Base-by-base conservation (phyloP, 495 filamentous ascomycete species). In the Penicillium herquei region DNA sequence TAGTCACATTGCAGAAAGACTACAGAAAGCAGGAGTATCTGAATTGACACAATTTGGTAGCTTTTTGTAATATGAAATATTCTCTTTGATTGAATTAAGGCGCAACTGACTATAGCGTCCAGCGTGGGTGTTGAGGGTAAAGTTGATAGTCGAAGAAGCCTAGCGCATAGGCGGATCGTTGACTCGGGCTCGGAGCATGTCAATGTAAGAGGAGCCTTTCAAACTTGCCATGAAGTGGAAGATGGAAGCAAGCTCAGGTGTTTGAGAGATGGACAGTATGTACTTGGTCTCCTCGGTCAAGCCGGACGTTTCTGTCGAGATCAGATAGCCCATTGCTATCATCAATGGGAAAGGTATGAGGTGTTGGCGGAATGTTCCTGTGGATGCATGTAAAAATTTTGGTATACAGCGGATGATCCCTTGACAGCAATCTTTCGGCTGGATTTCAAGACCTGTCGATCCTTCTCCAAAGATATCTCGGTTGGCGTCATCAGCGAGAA, bases 341-440 rank as follows among this genome's bases (percentile, higher is more conserved):
- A 52, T 48, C 2, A 40, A 26, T 10, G 46, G 46, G 32, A 56
- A 56, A 12, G 54, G 54, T 21, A 51, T 42, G 26, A 57, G 55
- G 26, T 57, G 48, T 18, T 57, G 55, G 33, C 55, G 55, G 17
- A 57, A 57, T 2, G 39, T 57, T 2, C 55, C 48, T 16, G 43
- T 40, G 9, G 55, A 51, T 8, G 40, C 34, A 26, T 57, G 55
- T 2, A 52, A 6, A 18, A 56, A 46, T 16, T 51, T 40, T 1
- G 55, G 49, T 13, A 57, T 41, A 18, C 42, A 57, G 10, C 13
- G 55, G 10, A 57, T 52, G 12, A 52, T 57, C n/a, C 39, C 37
- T 6, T 21, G 34, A 6, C 49, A 49, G 30, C 49, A 57, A 9
- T 52, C 26, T 6, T 42, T 37, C 0, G 43, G 49, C 26, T 52